Base-by-base conservation (phyloP, 148 eudicot genomes). In the Limonium bicolor region DNA sequence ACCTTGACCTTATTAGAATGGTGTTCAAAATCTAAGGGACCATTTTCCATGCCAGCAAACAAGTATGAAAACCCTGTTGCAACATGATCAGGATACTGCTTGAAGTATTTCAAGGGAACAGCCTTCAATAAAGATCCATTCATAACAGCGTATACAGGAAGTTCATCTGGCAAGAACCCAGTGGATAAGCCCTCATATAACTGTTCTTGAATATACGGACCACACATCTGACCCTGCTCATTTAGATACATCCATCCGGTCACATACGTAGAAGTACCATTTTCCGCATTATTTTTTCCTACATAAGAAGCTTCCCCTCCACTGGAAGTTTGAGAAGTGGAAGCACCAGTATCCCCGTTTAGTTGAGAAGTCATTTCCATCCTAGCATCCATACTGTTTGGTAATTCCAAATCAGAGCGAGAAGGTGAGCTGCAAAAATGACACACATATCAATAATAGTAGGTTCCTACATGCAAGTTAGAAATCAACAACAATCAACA, bases 221-320 rank as follows among this genome's bases (percentile, higher is more conserved):
- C 99, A 55, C 95, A 84, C 86, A 84, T 77, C 49, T 71, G 73
- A 6, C 95, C 88, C 34, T 68, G 65, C 57, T 80, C 80, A 65
- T 81, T 90, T 13, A 78, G 55, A 60, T 90, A 90, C 95, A 90
- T 90, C 97, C 99, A 90, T 46, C 95, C 94, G 19, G 59, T 70
- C 53, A 78, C 93, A 63, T 50, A 56, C 15, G 60, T 39, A 9
- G 57, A 17, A 11, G 64, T 25, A 10, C 53, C 62, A 50, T 47
- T 54, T 9, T 38, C 68, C n/a, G 37, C 26, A 28, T 23, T 20
- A 30, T 36, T 53, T 30, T 66, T 54, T 32, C 43, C 72, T 19
- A 58, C 33, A 42, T 55, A 49, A 24, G 70, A 46, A 51, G 51
- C 13, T 23, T 65, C 74, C 34, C 51, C 68, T 29, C 5, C 21